Conservation (phyloP, 1,139 yeast genomes). For the Candida glucosophila region DNA sequence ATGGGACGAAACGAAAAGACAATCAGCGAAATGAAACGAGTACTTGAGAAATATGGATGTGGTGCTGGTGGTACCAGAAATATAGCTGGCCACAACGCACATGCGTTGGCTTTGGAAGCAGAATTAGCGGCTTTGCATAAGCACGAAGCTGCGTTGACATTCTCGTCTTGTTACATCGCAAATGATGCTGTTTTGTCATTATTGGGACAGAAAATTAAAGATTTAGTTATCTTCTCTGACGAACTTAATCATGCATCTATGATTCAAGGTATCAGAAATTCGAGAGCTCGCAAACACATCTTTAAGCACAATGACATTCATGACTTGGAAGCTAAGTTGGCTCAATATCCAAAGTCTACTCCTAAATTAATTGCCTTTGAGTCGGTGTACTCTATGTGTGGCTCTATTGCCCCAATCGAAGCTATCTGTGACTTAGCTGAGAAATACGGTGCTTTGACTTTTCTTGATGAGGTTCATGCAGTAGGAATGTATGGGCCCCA, state of each 20-base stretch:
- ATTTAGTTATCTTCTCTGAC: slow-evolving; percentile 87
- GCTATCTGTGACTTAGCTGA: slow-evolving; percentile 93
- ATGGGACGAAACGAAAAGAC: slow-evolving; percentile 80
- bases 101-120: slow-evolving; percentile 78
- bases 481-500: slow-evolving; percentile 99
- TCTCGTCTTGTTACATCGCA: slow-evolving; percentile 93
- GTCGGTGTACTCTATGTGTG: slow-evolving; percentile 97
- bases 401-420: slow-evolving; percentile 90
- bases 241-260: slow-evolving; percentile 93
- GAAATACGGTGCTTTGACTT: slow-evolving; percentile 93
- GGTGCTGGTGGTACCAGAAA: slow-evolving; percentile 99
- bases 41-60: slow-evolving; percentile 86
- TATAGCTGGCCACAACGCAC: slow-evolving; percentile 93
- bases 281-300: slow-evolving; percentile 83
- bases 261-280: slow-evolving; percentile 92
- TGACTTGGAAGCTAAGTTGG: slow-evolving; percentile 72
- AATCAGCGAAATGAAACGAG: slow-evolving; percentile 64
- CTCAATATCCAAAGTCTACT: slow-evolving; percentile 68
- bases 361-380: slow-evolving; percentile 97
- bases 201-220: slow-evolving; percentile 83
- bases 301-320: slow-evolving; percentile 84
- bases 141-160: slow-evolving; percentile 91
- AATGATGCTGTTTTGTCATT: slow-evolving; percentile 93
- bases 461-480: slow-evolving; percentile 97
- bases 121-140: slow-evolving; percentile 86